phyloP scores from a whole-genome alignment of 768 basidiomycete genomes.

The Tubosaeta sp. region DNA sequence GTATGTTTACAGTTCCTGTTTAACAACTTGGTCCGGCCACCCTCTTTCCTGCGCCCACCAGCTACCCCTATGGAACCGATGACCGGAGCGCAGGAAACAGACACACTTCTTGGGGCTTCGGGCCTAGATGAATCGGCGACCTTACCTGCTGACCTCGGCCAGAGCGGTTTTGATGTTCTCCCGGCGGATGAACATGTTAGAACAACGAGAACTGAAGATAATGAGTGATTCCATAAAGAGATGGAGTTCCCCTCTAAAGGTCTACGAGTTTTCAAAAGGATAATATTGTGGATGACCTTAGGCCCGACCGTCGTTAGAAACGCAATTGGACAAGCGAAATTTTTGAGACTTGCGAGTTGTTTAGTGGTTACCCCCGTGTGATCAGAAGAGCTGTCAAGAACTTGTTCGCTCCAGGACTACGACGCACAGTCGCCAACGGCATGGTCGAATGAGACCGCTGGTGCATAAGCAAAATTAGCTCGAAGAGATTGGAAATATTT shows the following conservation, averaged over 20 bases:
- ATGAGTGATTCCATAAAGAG: not conserved
- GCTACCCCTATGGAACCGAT: slow-evolving; percentile 26
- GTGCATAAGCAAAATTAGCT: not conserved
- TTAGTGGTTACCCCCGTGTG: not conserved
- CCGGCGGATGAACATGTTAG: slow-evolving; percentile 42
- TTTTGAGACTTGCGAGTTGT: not conserved
- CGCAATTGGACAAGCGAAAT: not conserved
- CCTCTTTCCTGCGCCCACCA: slow-evolving; percentile 54
- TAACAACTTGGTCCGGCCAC: slow-evolving; percentile 72
- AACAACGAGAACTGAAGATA: slow-evolving; percentile 11
- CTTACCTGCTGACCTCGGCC: slow-evolving; percentile 77
- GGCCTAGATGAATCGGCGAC: slow-evolving; percentile 76
- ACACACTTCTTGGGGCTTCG: slow-evolving; percentile 41
- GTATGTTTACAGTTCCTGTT: slow-evolving; percentile 65
- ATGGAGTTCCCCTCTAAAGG: not conserved
- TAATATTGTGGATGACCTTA: not conserved
- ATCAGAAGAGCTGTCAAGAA: not conserved
- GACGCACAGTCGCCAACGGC: not conserved
- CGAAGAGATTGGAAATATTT: not conserved
- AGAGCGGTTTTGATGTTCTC: slow-evolving; percentile 79
- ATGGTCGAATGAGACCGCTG: not conserved
- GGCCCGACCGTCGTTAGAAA: not conserved
- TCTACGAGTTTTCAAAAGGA: not conserved
- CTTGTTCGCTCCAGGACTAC: not conserved
- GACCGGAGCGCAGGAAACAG: slow-evolving; percentile 53